These are phyloP conservation scores for Extremus antarcticus DNA, from an alignment of 495 filamentous ascomycete genomes.

Conservation along the genomic window DNA sequence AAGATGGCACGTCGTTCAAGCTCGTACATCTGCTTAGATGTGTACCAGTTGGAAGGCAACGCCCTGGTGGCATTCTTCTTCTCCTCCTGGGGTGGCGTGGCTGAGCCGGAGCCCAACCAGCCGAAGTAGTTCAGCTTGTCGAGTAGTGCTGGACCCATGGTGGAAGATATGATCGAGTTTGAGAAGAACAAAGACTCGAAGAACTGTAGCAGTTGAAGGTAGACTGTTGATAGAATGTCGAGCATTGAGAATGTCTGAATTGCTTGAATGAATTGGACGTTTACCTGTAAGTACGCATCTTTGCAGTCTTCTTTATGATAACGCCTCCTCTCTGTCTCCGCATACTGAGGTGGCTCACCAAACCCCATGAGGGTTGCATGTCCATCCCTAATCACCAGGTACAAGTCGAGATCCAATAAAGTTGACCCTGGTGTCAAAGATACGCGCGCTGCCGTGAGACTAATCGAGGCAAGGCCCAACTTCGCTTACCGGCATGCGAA, in stretches of 20 bases:
- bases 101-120: background rate
- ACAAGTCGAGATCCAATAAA: background rate
- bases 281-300: background rate
- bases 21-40: conserved; percentile 39
- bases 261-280: background rate
- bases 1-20: conserved; percentile 46
- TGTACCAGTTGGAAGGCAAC: conserved; percentile 42
- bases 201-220: background rate
- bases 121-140: background rate
- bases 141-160: background rate
- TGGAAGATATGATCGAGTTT: background rate
- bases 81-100: background rate
- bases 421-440: background rate
- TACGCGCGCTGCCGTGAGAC: too few relatives aligned
- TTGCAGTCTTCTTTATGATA: background rate
- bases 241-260: background rate
- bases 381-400: background rate
- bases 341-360: background rate
- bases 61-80: conserved; percentile 22
- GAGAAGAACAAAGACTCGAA: background rate
- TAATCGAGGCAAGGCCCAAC: background rate
- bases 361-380: background rate
- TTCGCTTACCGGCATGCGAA: background rate
- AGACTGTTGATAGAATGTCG: background rate
- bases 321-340: background rate